Evolutionary conservation across 305 asterid genomes (phyloP), one percentile per base, ranked within the genome.

Genomic region (Fraxinus paxiana): DNA sequence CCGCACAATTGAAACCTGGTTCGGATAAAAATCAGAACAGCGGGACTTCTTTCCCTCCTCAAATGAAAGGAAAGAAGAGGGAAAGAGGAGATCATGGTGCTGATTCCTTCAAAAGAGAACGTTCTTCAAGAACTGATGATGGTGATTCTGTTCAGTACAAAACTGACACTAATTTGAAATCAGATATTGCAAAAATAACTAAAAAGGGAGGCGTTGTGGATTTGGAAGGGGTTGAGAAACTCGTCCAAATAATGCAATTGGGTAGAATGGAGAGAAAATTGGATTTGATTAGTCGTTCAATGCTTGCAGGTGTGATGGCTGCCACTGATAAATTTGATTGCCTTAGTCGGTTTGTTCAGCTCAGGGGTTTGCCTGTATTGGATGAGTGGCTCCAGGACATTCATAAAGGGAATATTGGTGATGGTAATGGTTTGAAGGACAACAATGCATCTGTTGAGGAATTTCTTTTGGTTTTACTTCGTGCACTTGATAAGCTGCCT

Each of bases 361-460:
- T 90, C 67, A 90, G 87, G 84, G 99, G 98, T 51, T 85, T 96
- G 37, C 86, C 89, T 84, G 87, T 96, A 51, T 83, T 96, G 77
- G 99, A 94, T 74, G 97, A 91, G 70, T 96, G 99, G 99, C 97
- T 96, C 41, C 98, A 96, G 90, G 98, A 96, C 75, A 85, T 91
- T 34, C 96, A 96, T 69, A 96, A 91, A 82, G 95, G 92, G 83
- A 91, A 90, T 81, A 56, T 88, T 84, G 93, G 92, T 8, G 92
- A 86, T 79, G 75, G 84, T 56, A 84, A 72, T 86, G 82, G 73
- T 80, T 69, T 79, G 33, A 91, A 92, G 89, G 93, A 89, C 35
- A 84, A 90, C 83, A 97, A 90, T 81, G 88, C 88, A 80, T 85
- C 90, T 13, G 88, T 88, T 46, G 97, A 94, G 82, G 98, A 92